phyloP scores from a whole-genome alignment of 306 rosid genomes.

The Rosa persica region DNA sequence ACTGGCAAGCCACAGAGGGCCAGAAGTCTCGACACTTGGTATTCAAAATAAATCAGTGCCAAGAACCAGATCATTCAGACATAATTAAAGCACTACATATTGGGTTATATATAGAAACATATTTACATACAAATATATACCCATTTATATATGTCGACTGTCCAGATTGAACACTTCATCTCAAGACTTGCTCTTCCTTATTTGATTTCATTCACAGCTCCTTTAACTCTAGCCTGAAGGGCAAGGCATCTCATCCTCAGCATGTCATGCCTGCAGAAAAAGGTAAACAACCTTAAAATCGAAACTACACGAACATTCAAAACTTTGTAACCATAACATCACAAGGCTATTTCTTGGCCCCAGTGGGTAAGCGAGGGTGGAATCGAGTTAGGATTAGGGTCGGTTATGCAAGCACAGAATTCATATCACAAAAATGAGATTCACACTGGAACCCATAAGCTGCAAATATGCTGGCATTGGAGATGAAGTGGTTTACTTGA shows the following conservation, averaged over 20 bases:
- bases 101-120: slow-evolving; percentile 24
- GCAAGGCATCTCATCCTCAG: slow-evolving; percentile 63
- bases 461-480: neutral
- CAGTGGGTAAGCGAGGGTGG: neutral
- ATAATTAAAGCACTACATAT: slow-evolving; percentile 19
- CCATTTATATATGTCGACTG: slow-evolving; percentile 6
- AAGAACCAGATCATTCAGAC: slow-evolving; percentile 15
- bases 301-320: neutral
- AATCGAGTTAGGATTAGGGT: neutral
- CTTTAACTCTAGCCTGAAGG: slow-evolving; percentile 9
- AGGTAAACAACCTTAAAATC: slow-evolving; percentile 29
- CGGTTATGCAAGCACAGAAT: neutral
- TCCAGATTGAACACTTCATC: slow-evolving; percentile 30
- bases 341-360: neutral
- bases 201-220: slow-evolving; percentile 26
- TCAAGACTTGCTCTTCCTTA: slow-evolving; percentile 28
- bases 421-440: neutral
- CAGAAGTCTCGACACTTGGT: slow-evolving; percentile 21
- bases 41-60: slow-evolving; percentile 25
- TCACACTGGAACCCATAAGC: slow-evolving; percentile 3
- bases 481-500: neutral
- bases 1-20: neutral
- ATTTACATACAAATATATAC: slow-evolving; percentile 25
- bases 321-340: neutral
- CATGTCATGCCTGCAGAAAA: slow-evolving; percentile 48